Evolutionary conservation across 164 flowering plant species (phyloP), one percentile per base, ranked within the genome.

Genomic region (Dillenia turbinata): DNA sequence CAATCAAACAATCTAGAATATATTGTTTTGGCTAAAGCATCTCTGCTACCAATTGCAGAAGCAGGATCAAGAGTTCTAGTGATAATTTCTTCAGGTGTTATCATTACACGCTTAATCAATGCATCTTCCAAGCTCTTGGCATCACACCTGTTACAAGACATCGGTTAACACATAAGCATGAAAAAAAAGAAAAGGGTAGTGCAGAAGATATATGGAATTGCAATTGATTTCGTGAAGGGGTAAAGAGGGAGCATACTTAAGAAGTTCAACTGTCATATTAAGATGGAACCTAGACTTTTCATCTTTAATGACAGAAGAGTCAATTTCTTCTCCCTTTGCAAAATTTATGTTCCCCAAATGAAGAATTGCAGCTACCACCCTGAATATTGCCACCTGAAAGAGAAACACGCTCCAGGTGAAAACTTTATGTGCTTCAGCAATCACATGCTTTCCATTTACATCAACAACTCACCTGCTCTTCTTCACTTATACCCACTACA

Each of bases 1-100:
- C 99, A 94, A 72, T 91, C 99, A 81, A 94, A 94, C 63, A 94
- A 76, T 51, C 99, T 89, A 44, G 96, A 94, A 67, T 94, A 94
- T 52, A 89, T 64, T 2, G 99, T 94, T 82, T 94, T 94, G 46
- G 99, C 99, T 16, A 94, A 76, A 66, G 88, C 99, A 77, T 94
- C 99, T 76, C 99, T 81, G 78, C 97, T 94, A 58, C 76, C 81
- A 43, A 79, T 10, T n/a, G 99, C 99, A 76, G 85, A 70, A 71
- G 63, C 81, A 66, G 99, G 96, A 80, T 94, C 99, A 56, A 94
- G 94, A 55, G 96, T 84, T 73, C 96, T 80, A n/a, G 97, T 94
- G 46, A 94, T 91, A 61, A 91, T 73, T 79, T 92, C 99, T 77
- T 94, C 99, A 11, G 99, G 99, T 22, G 99, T 94, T 57, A 94